These are phyloP conservation scores for Neurospora sp. DNA, from an alignment of 2,329 filamentous ascomycete species.

Conservation along the genomic window DNA sequence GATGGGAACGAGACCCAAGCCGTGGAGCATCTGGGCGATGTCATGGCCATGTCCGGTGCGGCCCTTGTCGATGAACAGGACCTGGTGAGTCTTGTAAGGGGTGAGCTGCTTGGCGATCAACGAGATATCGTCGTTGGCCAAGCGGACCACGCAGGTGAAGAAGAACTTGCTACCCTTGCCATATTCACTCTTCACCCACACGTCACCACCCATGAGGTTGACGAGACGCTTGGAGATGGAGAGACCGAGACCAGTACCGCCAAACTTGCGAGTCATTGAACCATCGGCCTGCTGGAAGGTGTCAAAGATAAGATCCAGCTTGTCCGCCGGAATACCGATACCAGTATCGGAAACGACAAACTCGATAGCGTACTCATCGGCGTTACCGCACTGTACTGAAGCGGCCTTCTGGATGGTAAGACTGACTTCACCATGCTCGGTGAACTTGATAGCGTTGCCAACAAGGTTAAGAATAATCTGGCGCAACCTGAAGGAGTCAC, in stretches of 20 bases:
- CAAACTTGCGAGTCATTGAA: constrained; percentile 91
- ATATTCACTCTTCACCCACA: constrained; percentile 91
- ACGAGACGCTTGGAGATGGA: constrained; percentile 94
- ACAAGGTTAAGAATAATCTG: constrained; percentile 97
- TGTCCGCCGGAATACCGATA: constrained; percentile 91
- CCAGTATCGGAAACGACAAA: constrained; percentile 94
- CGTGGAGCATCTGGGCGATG: constrained; percentile 67
- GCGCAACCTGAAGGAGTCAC: constrained; percentile 89
- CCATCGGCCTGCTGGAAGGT: constrained; percentile 98
- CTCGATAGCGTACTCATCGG: constrained; percentile 83
- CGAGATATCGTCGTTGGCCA: constrained; percentile 69
- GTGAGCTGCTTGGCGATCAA: constrained; percentile 74
- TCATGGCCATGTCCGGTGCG: constrained; percentile 67
- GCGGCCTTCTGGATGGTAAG: constrained; percentile 72
- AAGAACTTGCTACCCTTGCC: constrained; percentile 90
- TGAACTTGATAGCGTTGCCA: constrained; percentile 98
- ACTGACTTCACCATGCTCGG: constrained; percentile 91
- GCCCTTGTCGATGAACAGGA: constrained; percentile 90
- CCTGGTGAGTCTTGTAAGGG: constrained; percentile 86
- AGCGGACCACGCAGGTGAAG: constrained; percentile 86
- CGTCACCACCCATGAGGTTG: constrained; percentile 90
- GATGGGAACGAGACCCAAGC: constrained; percentile 70
- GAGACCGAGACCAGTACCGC: constrained; percentile 84
- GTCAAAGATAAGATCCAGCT: constrained; percentile 94
- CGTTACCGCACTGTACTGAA: constrained; percentile 48